Base-by-base conservation (phyloP, 2,329 filamentous ascomycete genomes). In the Aspergillus intermedius region DNA sequence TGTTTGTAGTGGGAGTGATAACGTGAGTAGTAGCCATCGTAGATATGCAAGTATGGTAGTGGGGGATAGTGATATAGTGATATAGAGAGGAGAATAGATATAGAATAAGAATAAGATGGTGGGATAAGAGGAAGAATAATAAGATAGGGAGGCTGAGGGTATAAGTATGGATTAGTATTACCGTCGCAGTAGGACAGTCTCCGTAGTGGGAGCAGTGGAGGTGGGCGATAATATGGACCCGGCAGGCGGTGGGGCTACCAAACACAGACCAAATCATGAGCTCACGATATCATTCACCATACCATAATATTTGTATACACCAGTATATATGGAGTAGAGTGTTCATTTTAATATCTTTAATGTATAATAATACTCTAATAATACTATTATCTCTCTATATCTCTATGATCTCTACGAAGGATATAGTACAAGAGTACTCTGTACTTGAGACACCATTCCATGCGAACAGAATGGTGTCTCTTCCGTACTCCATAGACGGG, bases 11-110 rank as follows among this genome's bases (percentile, higher is more conserved):
- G 21, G 61, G 51, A 44, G 64, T 65, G 46, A 65, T 47, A 45
- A 65, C 60, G 52, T 64, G 61, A 52, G 64, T 66, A 15, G 64
- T 66, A 15, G 64, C 61, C 63, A 66, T 66, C 30, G n/a, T 34
- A 10, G 17, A 34, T 37, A 17, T 8, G 12, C 13, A 17, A 4
- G 17, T n/a, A 37, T 17, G 25, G 15, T 28, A 28, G 34, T 9
- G 17, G n/a, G 7, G 1, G n/a, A 13, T 28, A 17, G n/a, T 4
- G n/a, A 37, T 7, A 8, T 28, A 4, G 1, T n/a, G 34, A 6
- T 10, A 25, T 25, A 25, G 32, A 35, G 2, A 15, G 32, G 15
- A 37, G 34, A 37, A 15, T 28, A 10, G 34, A 34, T 5, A 34
- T 10, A 34, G 5, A 34, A n/a, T 12, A 10, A 34, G 30, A 12